A percentile compares a stretch with the other conserved stretches of the same genome.
Evolutionary conservation across 495 filamentous ascomycete species (phyloP).

Genomic region (Friedmanniomyces simplex): DNA sequence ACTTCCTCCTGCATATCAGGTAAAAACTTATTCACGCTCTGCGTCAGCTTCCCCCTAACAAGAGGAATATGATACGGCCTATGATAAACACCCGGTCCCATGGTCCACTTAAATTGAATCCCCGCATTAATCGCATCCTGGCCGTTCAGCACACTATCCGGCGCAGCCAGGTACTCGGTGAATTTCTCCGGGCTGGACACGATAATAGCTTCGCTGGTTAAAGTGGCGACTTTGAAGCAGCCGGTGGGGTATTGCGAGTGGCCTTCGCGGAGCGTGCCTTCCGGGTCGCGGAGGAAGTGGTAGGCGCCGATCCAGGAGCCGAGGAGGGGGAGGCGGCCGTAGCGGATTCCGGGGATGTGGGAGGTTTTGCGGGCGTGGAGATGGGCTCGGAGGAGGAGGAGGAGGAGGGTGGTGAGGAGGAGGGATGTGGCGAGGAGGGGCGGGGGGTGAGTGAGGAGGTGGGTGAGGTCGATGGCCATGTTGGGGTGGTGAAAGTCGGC

Average conservation of each 20-base stretch:
- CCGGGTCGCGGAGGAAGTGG: background rate
- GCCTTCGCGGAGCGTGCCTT: background rate
- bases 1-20: background rate
- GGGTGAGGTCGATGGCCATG: no score
- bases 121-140: background rate
- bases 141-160: background rate
- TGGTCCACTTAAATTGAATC: conserved; percentile 1
- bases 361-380: no score
- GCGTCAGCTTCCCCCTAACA: background rate
- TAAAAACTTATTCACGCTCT: background rate
- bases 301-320: background rate
- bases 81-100: background rate
- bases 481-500: no score
- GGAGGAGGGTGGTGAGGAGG: no score
- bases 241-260: background rate
- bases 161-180: background rate
- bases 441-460: no score
- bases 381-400: no score
- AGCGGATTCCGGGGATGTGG: background rate
- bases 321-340: background rate
- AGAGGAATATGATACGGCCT: background rate
- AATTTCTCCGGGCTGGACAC: background rate
- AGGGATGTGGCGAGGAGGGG: no score
- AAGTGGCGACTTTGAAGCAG: background rate
- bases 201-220: background rate